A percentile compares a stretch with the other conserved stretches of the same genome.
These are phyloP conservation scores for Phylloporus sp. DNA, from an alignment of 768 basidiomycete genomes.

Conservation along the genomic window DNA sequence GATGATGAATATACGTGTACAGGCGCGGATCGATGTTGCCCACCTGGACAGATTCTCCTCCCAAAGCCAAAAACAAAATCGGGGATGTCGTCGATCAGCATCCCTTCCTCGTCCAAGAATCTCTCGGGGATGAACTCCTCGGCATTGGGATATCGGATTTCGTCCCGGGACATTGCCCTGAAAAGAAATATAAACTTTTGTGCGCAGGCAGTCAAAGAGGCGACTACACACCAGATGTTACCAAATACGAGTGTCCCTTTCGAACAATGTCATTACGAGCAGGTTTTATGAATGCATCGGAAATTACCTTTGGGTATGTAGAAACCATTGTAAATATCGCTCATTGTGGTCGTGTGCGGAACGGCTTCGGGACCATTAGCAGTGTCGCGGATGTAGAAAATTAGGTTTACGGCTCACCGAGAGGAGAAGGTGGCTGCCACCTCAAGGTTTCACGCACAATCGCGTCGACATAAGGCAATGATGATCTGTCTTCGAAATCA, in stretches of 20 bases:
- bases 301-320: conserved; percentile 48
- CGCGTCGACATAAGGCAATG: conserved; percentile 10
- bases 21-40: background rate
- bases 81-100: too few species aligned
- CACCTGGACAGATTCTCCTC: conserved; percentile 18
- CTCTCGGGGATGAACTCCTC: too few species aligned
- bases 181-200: background rate
- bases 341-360: too few species aligned
- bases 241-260: conserved; percentile 12
- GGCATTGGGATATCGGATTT: too few species aligned
- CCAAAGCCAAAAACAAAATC: too few species aligned
- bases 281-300: background rate
- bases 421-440: conserved; percentile 8
- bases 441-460: conserved; percentile 10
- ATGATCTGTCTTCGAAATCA: conserved; percentile 3
- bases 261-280: background rate
- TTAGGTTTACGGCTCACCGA: background rate
- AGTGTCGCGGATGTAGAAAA: background rate
- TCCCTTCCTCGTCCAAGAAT: too few species aligned
- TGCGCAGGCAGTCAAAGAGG: background rate
- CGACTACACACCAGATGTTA: conserved; percentile 11
- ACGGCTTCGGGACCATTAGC: conserved; percentile 3
- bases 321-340: too few species aligned
- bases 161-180: too few species aligned
- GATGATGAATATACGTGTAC: too few species aligned